Percentiles rank a stretch among this genome's conserved stretches.
phyloP scores from a whole-genome alignment of 1,284 basidiomycete species.

The Cryptococcus sp. region DNA sequence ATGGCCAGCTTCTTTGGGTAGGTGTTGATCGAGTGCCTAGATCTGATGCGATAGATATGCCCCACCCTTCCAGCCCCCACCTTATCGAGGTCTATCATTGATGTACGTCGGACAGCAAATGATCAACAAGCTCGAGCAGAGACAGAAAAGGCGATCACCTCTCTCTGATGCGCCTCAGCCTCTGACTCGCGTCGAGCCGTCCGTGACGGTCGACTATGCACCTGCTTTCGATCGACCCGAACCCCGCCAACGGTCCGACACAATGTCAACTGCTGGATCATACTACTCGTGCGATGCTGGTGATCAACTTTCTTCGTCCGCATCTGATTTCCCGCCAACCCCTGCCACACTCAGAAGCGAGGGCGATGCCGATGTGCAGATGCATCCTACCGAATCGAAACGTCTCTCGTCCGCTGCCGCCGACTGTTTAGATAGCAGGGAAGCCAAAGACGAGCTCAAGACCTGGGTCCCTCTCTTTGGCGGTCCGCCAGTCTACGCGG shows the following conservation, averaged over 20 bases:
- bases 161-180: constrained; percentile 1
- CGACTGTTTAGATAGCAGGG: not conserved
- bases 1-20: constrained; percentile 48
- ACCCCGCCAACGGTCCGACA: constrained; percentile 26
- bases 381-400: constrained; percentile 44
- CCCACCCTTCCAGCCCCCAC: constrained; percentile 44
- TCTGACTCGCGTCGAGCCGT: not conserved
- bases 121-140: constrained; percentile 12
- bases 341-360: constrained; percentile 7
- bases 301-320: constrained; percentile 25
- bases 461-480: not conserved
- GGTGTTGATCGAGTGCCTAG: constrained; percentile 3
- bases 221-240: constrained; percentile 9
- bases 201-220: not conserved
- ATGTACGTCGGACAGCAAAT: constrained; percentile 38
- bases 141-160: not conserved
- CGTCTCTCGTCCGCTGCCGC: constrained; percentile 12
- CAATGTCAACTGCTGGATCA: constrained; percentile 37
- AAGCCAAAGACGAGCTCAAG: not conserved
- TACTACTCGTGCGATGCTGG: constrained; percentile 30
- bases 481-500: not conserved
- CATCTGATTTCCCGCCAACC: constrained; percentile 4
- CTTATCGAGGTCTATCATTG: constrained; percentile 43
- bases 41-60: constrained; percentile 12
- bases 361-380: constrained; percentile 31